phyloP scores from a whole-genome alignment of 2,329 filamentous ascomycete genomes.

The Xenosphaeropsis pyriputrescens region DNA sequence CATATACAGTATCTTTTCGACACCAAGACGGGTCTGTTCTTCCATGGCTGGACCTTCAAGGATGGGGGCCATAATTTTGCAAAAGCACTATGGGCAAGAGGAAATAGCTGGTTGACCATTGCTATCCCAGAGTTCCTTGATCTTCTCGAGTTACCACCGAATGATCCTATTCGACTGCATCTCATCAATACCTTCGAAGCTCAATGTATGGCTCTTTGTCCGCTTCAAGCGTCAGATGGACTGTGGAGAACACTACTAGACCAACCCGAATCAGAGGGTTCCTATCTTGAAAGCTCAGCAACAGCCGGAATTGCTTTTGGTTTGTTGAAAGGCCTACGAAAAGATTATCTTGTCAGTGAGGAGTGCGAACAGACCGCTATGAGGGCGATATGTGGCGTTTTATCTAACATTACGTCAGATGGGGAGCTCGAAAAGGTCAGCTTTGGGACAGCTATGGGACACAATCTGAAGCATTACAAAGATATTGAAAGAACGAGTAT shows the following conservation, averaged over 20 bases:
- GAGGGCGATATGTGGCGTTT: conserved; percentile 50
- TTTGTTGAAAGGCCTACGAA: conserved; percentile 58
- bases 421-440: conserved; percentile 63
- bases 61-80: conserved; percentile 50
- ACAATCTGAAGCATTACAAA: conserved; percentile 60
- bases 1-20: conserved; percentile 73
- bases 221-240: conserved; percentile 44
- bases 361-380: conserved; percentile 42
- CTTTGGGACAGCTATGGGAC: conserved; percentile 69
- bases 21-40: conserved; percentile 56
- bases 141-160: conserved; percentile 42
- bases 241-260: conserved; percentile 67
- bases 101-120: conserved; percentile 66
- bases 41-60: conserved; percentile 71
- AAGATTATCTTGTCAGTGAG: conserved; percentile 49
- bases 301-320: conserved; percentile 73
- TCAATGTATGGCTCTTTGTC: conserved; percentile 50
- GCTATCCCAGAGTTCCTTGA: conserved; percentile 74
- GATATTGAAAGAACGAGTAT: conserved; percentile 65
- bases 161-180: conserved; percentile 45
- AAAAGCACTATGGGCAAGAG: conserved; percentile 39
- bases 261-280: conserved; percentile 47
- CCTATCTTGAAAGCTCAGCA: conserved; percentile 63
- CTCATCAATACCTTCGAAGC: conserved; percentile 50
- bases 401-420: conserved; percentile 47